These are phyloP conservation scores for Eremomyces bilateralis DNA, from an alignment of 495 filamentous ascomycete genomes.

Conservation along the genomic window DNA sequence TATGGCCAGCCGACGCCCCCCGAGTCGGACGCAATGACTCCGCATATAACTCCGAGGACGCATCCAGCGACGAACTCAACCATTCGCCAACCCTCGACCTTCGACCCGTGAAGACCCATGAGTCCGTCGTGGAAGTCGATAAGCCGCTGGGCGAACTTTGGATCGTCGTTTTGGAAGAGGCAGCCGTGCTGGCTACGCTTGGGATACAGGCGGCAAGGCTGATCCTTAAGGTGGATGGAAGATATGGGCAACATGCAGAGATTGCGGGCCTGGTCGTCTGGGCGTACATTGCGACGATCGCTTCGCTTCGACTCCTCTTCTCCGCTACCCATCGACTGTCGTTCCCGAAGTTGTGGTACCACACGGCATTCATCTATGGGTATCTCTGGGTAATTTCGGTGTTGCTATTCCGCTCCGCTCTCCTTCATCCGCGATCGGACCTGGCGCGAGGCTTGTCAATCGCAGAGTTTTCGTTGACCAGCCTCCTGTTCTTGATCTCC, in stretches of 20 bases:
- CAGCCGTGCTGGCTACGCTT: conserved; percentile 50
- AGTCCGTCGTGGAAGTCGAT: conserved; percentile 52
- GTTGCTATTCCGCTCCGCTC: conserved; percentile 58
- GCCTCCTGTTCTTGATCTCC: conserved; percentile 50
- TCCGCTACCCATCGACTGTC: conserved; percentile 38
- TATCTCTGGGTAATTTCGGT: conserved; percentile 60
- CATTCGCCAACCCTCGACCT: conserved; percentile 28
- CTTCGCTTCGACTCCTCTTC: conserved; percentile 47
- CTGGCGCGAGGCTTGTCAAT: conserved; percentile 38
- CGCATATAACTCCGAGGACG: conserved; percentile 35
- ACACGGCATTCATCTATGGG: conserved; percentile 72
- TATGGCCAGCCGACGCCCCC: conserved; percentile 3
- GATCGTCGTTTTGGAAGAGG: conserved; percentile 47
- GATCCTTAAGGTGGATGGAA: conserved; percentile 30
- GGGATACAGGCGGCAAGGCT: conserved; percentile 41
- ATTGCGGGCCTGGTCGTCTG: conserved; percentile 46
- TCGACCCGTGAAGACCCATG: conserved; percentile 35
- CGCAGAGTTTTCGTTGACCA: conserved; percentile 49
- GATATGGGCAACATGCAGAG: conserved; percentile 34
- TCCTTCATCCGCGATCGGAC: conserved; percentile 55
- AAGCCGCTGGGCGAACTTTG: conserved; percentile 50
- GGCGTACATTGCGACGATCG: conserved; percentile 63
- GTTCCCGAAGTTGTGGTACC: conserved; percentile 69
- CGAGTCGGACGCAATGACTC: conserved; percentile 3
- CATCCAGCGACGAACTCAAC: conserved; percentile 26